Base-by-base conservation (phyloP, 495 filamentous ascomycete genomes). In the Pseudoneurospora amorphoporcata region DNA sequence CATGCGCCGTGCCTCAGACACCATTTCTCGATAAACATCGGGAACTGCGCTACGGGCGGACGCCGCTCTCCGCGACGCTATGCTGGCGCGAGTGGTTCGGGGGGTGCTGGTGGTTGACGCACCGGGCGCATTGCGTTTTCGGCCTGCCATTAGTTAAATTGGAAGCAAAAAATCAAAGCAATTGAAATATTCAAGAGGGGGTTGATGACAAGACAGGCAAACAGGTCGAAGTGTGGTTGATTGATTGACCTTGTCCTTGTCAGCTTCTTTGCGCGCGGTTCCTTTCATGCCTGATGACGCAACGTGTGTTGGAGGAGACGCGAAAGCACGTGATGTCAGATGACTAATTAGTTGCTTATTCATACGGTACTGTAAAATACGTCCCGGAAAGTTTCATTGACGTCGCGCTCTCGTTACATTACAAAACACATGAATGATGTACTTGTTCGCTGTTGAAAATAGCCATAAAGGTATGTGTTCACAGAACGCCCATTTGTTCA, bases 121-220 rank as follows among this genome's bases (percentile, higher is more conserved):
- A 61, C 47, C 70, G 0, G 77, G 68, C 35, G 76, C 76, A 71
- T 69, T 74, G 69, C 77, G 76, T 71, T 78, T 77, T 68, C 71
- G 73, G 38, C 76, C 75, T 39, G 58, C 77, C 77, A 79, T 79
- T 35, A 65, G 29, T 65, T 14, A 0, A 65, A 17, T 0, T 35
- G 7, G 0, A 35, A 65, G 53, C 53, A 65, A 35, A 35, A 8
- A 0, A 8, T 16, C 4, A 8, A 35, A 65, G 53, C 53, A 37
- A 65, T 35, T 65, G 6, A 17, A 4, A 4, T 0, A 35, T 0
- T 23, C 23, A 23, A 23, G 5, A 37, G 0, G 14, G 3, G 0
- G 53, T 35, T 7, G 7, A 16, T 61, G 0, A 1, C 19, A 0
- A 8, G 4, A 61, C 6, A 16, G 53, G 53, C 6, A 61, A 7